Conservation (phyloP, 2,329 filamentous ascomycete genomes). For the Paecilomyces niveus region DNA sequence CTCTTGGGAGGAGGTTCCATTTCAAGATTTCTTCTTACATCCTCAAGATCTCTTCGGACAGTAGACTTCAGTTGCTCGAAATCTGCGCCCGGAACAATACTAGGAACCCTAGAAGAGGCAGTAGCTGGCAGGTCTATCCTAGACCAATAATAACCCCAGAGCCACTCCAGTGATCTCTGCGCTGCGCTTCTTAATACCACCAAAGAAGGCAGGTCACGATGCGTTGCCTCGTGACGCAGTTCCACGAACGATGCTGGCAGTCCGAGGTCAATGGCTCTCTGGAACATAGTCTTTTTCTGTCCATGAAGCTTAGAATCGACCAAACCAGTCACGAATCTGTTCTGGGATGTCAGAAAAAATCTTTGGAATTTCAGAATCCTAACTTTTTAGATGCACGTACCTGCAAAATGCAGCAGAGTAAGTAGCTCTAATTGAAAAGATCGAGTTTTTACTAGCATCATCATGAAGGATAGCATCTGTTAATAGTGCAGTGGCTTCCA, state of each 20-base stretch:
- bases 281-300: slow-evolving; percentile 38
- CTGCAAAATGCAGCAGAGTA: slow-evolving; percentile 41
- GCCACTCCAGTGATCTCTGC: slow-evolving; percentile 67
- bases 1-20: slow-evolving; percentile 20
- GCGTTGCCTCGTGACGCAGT: slow-evolving; percentile 80
- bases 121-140: slow-evolving; percentile 33
- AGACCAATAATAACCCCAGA: slow-evolving; percentile 84
- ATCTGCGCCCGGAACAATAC: slow-evolving; percentile 1
- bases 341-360: slow-evolving; percentile 1
- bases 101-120: slow-evolving; percentile 3
- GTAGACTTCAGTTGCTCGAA: slow-evolving; percentile 10
- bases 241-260: slow-evolving; percentile 70
- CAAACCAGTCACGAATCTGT: slow-evolving; percentile 39
- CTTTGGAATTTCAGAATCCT: background rate
- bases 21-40: slow-evolving; percentile 6
- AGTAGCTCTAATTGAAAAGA: slow-evolving; percentile 38
- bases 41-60: slow-evolving; percentile 12
- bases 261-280: slow-evolving; percentile 33
- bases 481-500: slow-evolving; percentile 40
- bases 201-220: slow-evolving; percentile 76
- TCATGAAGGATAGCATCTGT: slow-evolving; percentile 41
- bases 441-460: slow-evolving; percentile 32
- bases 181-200: slow-evolving; percentile 64
- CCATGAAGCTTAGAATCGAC: slow-evolving; percentile 38
- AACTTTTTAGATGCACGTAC: slow-evolving; percentile 17